Base-by-base conservation (phyloP, 2,329 filamentous ascomycete genomes). In the Trichoderma atrobrunneum region DNA sequence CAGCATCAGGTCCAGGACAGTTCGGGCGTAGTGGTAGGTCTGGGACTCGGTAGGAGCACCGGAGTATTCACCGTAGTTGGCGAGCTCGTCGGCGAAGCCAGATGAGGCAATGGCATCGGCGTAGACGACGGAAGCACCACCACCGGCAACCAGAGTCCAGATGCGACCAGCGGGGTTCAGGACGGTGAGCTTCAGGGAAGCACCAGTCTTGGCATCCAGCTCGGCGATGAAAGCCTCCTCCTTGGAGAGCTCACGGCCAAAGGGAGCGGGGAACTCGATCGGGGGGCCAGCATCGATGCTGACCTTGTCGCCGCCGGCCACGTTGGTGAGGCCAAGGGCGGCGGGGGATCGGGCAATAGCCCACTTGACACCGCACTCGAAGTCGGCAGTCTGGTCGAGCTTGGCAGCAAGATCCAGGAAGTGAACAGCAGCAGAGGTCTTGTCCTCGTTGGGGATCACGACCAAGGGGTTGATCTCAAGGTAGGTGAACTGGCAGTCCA, bases 31-130 rank as follows among this genome's bases (percentile, higher is more conserved):
- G 91, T 98, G 95, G 91, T 93, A 99, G 74, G 96, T 98, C 86
- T 99, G 96, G 60, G 94, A 97, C 91, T 99, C 96, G 74, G 94
- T 98, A 77, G 96, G 96, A 76, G 96, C 96, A 87, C 96, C 96
- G 76, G 96, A 98, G 91, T 99, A 99, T 87, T 99, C 96, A 84
- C 96, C 96, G 82, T 99, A 99, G 91, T 99, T 99, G 87, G 96
- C 96, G 70, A 99, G 91, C 85, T 99, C 95, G 79, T 94, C 91
- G 75, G 97, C 94, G 83, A 97, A 98, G 76, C 96, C 96, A 80
- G 94, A 91, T 74, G 94, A 97, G 78, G 96, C 96, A 84, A 99
- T 99, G 84, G 96, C 96, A 82, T 99, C 96, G 76, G 96, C 96
- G 84, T 99, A 99, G 77, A 99, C 96, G 79, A 99, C 96, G 64